Conservation (phyloP, 495 filamentous ascomycete species). For the Aspergillus cavernicola region DNA sequence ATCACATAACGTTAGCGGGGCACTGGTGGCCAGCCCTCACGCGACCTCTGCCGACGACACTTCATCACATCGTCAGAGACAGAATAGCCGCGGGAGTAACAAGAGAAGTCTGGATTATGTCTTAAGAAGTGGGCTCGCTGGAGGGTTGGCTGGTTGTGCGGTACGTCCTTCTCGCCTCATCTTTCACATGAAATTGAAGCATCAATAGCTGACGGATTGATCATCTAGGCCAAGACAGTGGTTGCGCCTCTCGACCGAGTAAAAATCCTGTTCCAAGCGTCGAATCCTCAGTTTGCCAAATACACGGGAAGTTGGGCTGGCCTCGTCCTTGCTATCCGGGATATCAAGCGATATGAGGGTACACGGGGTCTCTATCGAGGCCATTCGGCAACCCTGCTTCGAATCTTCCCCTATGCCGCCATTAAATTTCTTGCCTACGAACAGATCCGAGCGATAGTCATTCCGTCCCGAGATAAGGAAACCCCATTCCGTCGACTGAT, state of each 20-base stretch:
- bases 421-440: conserved; percentile 99
- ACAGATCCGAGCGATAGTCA: conserved; percentile 77
- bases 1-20: conserved; percentile 18
- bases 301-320: conserved; percentile 87
- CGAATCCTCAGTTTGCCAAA: conserved; percentile 88
- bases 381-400: conserved; percentile 87
- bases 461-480: conserved; percentile 66
- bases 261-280: conserved; percentile 97
- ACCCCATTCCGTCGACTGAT: conserved; percentile 73
- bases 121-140: conserved; percentile 74
- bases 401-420: conserved; percentile 95
- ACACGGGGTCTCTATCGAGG: conserved; percentile 77
- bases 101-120: conserved; percentile 83
- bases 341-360: conserved; percentile 77
- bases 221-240: conserved; percentile 80
- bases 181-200: neutral
- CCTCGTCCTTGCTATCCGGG: conserved; percentile 68
- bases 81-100: conserved; percentile 32
- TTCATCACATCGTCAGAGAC: conserved; percentile 7
- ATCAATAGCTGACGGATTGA: conserved; percentile 7
- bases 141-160: conserved; percentile 83
- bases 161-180: conserved; percentile 55
- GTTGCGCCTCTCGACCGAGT: conserved; percentile 96
- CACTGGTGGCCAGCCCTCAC: conserved; percentile 14
- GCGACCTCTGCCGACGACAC: conserved; percentile 11